Percentiles rank a stretch among this genome's conserved stretches.
These are phyloP conservation scores for Trichocladium antarcticum DNA, from an alignment of 495 filamentous ascomycete genomes.

Conservation along the genomic window DNA sequence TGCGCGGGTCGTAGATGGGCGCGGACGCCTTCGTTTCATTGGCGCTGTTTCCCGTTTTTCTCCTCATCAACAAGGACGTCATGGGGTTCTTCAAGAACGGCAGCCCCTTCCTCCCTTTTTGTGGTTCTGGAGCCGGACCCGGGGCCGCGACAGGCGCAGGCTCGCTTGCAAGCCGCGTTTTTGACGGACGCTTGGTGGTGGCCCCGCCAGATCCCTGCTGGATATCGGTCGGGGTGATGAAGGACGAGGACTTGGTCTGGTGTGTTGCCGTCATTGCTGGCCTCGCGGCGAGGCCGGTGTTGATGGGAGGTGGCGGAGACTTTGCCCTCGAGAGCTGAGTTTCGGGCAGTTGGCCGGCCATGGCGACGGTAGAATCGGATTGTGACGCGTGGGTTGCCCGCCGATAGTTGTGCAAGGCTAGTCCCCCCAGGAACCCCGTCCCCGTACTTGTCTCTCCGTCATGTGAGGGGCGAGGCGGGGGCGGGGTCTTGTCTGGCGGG, in stretches of 20 bases:
- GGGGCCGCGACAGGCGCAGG: constrained; percentile 47
- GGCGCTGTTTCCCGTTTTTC: constrained; percentile 33
- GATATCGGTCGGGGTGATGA: constrained; percentile 29
- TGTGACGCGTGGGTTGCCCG: constrained; percentile 17
- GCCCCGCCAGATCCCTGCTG: constrained; percentile 22
- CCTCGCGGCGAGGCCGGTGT: constrained; percentile 13
- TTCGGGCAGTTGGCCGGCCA: constrained; percentile 10
- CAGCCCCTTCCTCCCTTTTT: constrained; percentile 42
- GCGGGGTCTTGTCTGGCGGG: constrained; percentile 7
- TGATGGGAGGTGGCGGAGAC: constrained; percentile 25
- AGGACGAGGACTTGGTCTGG: constrained; percentile 28
- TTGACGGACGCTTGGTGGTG: not conserved
- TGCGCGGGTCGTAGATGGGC: constrained; percentile 63
- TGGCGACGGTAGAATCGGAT: constrained; percentile 16
- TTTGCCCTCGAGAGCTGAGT: constrained; percentile 20
- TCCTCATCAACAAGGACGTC: constrained; percentile 34
- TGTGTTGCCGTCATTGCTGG: constrained; percentile 19
- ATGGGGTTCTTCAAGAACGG: constrained; percentile 43
- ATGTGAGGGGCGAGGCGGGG: constrained; percentile 18
- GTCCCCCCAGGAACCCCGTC: constrained; percentile 32
- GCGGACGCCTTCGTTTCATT: constrained; percentile 36
- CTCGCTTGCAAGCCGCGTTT: constrained; percentile 23
- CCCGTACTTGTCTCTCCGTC: constrained; percentile 12
- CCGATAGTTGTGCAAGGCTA: constrained; percentile 31
- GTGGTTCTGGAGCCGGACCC: constrained; percentile 44